Evolutionary conservation across 2,329 filamentous ascomycete species (phyloP).

Genomic region (Coniosporium tulheliwenetii): DNA sequence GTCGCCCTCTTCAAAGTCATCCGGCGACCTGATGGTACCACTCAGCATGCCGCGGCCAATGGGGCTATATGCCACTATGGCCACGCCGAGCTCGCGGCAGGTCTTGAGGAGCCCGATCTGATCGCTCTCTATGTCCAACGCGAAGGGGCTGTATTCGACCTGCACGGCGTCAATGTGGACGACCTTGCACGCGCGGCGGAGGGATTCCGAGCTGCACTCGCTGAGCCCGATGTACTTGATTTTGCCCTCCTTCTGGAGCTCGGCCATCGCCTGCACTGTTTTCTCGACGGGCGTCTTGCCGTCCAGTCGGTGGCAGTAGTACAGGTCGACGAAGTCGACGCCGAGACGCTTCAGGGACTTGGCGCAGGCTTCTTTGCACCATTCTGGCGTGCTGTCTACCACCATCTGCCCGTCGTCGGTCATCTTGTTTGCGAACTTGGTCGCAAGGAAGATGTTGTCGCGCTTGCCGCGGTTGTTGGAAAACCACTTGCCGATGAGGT

Average conservation of each 20-base stretch:
- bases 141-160: constrained; percentile 38
- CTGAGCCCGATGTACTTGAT: constrained; percentile 41
- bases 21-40: constrained; percentile 28
- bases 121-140: constrained; percentile 41
- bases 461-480: constrained; percentile 29
- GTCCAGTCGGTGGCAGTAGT: constrained; percentile 28
- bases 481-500: constrained; percentile 21
- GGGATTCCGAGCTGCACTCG: constrained; percentile 32
- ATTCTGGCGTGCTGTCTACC: constrained; percentile 25
- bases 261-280: constrained; percentile 33
- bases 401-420: constrained; percentile 21
- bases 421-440: constrained; percentile 33
- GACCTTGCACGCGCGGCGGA: constrained; percentile 36
- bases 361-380: constrained; percentile 21
- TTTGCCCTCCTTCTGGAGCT: constrained; percentile 36
- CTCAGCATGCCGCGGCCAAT: constrained; percentile 44
- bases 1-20: constrained; percentile 34
- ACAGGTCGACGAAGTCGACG: constrained; percentile 24
- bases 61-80: constrained; percentile 42
- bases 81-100: constrained; percentile 41
- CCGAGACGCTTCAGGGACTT: constrained; percentile 24
- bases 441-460: constrained; percentile 33
- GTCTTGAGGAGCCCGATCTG: constrained; percentile 35
- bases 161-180: constrained; percentile 36
- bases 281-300: constrained; percentile 28